A percentile compares a stretch with the other conserved stretches of the same genome.
phyloP scores from a whole-genome alignment of 352 stramenopile species.

The Pythium dissimile region DNA sequence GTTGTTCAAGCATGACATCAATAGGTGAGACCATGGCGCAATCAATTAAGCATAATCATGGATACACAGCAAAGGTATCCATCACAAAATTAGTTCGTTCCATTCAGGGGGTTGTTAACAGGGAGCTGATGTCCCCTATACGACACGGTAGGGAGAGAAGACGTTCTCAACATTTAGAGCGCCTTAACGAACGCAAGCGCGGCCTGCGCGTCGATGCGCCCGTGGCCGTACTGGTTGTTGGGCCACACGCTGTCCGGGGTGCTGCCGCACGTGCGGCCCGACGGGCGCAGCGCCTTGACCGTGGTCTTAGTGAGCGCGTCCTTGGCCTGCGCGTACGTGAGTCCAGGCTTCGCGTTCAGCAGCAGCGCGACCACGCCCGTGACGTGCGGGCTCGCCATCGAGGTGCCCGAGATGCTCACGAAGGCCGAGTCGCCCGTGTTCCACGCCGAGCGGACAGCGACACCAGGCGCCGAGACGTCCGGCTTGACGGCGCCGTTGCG shows the following conservation, averaged over 20 bases:
- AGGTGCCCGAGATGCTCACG: conserved; percentile 5
- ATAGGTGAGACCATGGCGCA: no score
- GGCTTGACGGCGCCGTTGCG: conserved; percentile 11
- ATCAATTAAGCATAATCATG: no score
- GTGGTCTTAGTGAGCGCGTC: background rate
- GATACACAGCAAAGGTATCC: no score
- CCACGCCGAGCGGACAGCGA: background rate
- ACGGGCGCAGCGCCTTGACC: background rate
- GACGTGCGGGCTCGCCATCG: conserved; percentile 19
- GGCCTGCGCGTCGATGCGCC: background rate
- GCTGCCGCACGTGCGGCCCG: background rate
- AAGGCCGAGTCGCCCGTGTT: background rate
- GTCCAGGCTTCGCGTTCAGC: background rate
- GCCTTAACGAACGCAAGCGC: background rate
- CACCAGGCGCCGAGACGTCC: conserved; percentile 11
- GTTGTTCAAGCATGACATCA: no score
- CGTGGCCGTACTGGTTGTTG: no score
- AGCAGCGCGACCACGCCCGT: conserved; percentile 11
- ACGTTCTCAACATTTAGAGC: background rate
- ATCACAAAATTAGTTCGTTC: no score
- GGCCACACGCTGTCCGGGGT: background rate
- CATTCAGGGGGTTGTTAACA: no score
- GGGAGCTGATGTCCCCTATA: no score
- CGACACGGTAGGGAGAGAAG: background rate
- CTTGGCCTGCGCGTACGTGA: conserved; percentile 2